Evolutionary conservation across 176 grass and related monocot species (phyloP).

Genomic region (sorghum (Sorghum bicolor)): DNA sequence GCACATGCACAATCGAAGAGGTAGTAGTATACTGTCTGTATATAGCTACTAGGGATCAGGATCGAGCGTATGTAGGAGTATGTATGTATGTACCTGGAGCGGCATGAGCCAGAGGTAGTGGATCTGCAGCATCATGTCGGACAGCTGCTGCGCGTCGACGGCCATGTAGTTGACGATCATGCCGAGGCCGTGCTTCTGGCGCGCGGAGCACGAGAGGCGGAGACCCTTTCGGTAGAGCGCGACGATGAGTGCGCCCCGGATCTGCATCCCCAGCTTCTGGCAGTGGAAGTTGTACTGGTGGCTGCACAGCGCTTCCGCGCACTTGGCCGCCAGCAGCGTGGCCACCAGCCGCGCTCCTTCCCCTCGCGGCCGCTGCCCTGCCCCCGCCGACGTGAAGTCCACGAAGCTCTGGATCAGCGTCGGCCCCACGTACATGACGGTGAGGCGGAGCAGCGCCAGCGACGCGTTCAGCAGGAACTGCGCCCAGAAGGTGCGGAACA

Average conservation of each 20-base stretch:
- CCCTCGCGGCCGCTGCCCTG: neutral
- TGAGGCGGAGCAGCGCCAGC: constrained; percentile 53
- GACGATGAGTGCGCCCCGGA: constrained; percentile 79
- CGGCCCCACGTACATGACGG: constrained; percentile 89
- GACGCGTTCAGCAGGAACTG: constrained; percentile 59
- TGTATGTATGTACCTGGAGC: constrained; percentile 46
- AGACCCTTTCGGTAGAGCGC: constrained; percentile 88
- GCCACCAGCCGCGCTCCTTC: constrained; percentile 53
- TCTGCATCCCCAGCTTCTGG: constrained; percentile 94
- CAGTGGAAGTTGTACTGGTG: constrained; percentile 99
- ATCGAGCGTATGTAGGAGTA: no score
- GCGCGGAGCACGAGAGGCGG: constrained; percentile 65
- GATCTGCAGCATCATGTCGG: constrained; percentile 97
- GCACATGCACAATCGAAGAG: no score
- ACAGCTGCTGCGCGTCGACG: constrained; percentile 94
- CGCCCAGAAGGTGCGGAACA: constrained; percentile 73
- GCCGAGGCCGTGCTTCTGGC: constrained; percentile 78
- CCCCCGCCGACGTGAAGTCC: constrained; percentile 29
- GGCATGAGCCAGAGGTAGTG: constrained; percentile 99
- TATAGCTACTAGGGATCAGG: no score
- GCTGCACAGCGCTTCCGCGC: constrained; percentile 61
- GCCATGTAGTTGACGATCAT: constrained; percentile 99
- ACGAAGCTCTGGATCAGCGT: constrained; percentile 90
- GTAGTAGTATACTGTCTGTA: no score
- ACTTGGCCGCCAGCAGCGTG: constrained; percentile 68